Conservation (phyloP, 768 basidiomycete species). For the Fibroporia radiculosa region DNA sequence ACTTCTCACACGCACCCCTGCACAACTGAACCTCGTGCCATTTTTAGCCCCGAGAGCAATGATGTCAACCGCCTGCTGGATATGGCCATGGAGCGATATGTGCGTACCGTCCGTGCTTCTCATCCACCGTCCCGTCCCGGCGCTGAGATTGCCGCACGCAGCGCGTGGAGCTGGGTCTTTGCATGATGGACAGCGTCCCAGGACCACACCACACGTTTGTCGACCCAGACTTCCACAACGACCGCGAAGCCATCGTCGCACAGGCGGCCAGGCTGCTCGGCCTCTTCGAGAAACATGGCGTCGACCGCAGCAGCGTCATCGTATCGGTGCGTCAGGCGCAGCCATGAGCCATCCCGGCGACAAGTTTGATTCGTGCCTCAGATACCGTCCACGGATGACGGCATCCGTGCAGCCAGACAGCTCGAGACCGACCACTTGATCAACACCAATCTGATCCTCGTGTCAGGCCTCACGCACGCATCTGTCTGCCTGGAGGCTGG, state of each 20-base stretch:
- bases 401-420: slow-evolving; percentile 38
- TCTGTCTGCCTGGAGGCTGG: slow-evolving; percentile 47
- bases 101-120: slow-evolving; percentile 13
- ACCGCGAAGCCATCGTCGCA: slow-evolving; percentile 31
- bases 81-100: slow-evolving; percentile 23
- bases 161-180: slow-evolving; percentile 44
- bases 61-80: slow-evolving; percentile 1
- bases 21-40: background rate
- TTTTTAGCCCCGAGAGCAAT: background rate
- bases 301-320: slow-evolving; percentile 33
- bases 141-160: slow-evolving; percentile 15
- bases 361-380: slow-evolving; percentile 17
- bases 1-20: background rate
- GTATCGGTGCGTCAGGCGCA: slow-evolving; percentile 37
- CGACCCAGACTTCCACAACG: slow-evolving; percentile 37
- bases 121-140: slow-evolving; percentile 1
- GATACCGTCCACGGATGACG: slow-evolving; percentile 53
- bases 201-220: slow-evolving; percentile 46
- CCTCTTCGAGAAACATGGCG: slow-evolving; percentile 33
- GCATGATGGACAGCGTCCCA: slow-evolving; percentile 33
- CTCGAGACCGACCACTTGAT: slow-evolving; percentile 34
- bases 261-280: slow-evolving; percentile 34
- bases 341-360: background rate
- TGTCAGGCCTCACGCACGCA: slow-evolving; percentile 48
- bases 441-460: slow-evolving; percentile 42